Evolutionary conservation across 2,329 filamentous ascomycete genomes (phyloP).

Genomic region (Pseudogymnoascus sp.): DNA sequence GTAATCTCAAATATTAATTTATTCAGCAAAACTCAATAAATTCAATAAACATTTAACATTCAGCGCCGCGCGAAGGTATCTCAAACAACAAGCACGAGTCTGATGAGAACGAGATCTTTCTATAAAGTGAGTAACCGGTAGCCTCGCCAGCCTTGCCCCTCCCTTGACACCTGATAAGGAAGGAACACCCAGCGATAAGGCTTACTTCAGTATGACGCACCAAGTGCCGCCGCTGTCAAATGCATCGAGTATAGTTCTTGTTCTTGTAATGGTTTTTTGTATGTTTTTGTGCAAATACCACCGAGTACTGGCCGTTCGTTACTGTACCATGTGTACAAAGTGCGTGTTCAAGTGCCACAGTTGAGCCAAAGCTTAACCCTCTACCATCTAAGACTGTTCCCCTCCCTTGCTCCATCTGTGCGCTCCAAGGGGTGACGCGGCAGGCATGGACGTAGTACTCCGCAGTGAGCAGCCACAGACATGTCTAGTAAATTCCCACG

Average conservation of each 20-base stretch:
- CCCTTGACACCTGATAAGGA: conserved; percentile 2
- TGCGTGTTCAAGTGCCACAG: not conserved
- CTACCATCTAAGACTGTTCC: not conserved
- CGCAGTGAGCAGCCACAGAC: not conserved
- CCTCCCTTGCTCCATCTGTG: not conserved
- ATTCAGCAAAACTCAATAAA: not conserved
- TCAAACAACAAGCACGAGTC: not conserved
- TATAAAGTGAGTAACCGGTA: not conserved
- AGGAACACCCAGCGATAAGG: not conserved
- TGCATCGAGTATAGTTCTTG: conserved; percentile 3
- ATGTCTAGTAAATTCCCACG: not conserved
- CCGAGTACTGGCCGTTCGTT: not conserved
- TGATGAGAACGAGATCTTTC: not conserved
- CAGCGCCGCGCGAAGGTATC: not conserved
- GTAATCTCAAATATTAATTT: not conserved
- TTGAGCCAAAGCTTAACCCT: not conserved
- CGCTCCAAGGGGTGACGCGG: conserved; percentile 3
- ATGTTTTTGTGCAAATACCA: conserved; percentile 1
- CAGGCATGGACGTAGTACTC: not conserved
- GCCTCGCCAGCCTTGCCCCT: conserved; percentile 4
- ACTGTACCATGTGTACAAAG: not conserved
- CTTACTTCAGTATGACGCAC: conserved; percentile 7
- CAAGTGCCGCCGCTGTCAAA: not conserved
- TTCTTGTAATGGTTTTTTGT: not conserved
- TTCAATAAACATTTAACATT: not conserved